phyloP scores from a whole-genome alignment of 2,329 filamentous ascomycete genomes.

The Aspergillus neotritici region DNA sequence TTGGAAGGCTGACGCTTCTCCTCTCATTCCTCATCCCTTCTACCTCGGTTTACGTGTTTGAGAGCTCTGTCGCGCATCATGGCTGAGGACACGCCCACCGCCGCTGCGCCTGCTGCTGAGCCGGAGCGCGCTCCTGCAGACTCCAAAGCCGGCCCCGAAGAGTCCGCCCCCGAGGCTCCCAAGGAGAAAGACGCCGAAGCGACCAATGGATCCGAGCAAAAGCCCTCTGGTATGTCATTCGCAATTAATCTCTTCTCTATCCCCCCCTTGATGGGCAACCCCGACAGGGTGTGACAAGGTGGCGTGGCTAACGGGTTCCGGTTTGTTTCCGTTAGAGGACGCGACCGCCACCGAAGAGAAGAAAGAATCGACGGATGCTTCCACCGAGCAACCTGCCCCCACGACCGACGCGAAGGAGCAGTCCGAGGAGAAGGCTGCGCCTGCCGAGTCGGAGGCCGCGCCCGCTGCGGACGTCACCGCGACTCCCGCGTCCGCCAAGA shows the following conservation, averaged over 20 bases:
- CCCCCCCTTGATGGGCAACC: not conserved
- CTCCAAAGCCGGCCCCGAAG: slow-evolving; percentile 16
- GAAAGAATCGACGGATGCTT: slow-evolving; percentile 22
- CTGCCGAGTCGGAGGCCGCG: slow-evolving; percentile 23
- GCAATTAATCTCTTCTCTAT: slow-evolving; percentile 1
- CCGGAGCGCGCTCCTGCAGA: slow-evolving; percentile 29
- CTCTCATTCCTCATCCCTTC: slow-evolving; percentile 9
- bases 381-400: slow-evolving; percentile 25
- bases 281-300: slow-evolving; percentile 1
- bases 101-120: slow-evolving; percentile 28
- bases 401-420: slow-evolving; percentile 21
- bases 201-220: slow-evolving; percentile 23
- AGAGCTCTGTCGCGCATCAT: slow-evolving; percentile 27
- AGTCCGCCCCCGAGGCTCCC: slow-evolving; percentile 16
- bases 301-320: slow-evolving; percentile 10
- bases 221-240: slow-evolving; percentile 25
- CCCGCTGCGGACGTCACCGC: slow-evolving; percentile 40
- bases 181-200: slow-evolving; percentile 21
- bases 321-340: slow-evolving; percentile 12
- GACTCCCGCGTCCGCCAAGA: slow-evolving; percentile 46
- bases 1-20: slow-evolving; percentile 10
- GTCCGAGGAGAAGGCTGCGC: slow-evolving; percentile 16
- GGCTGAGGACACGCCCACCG: slow-evolving; percentile 35
- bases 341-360: slow-evolving; percentile 21
- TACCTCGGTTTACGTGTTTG: slow-evolving; percentile 11